These are phyloP conservation scores for Monilinia polystroma DNA, from an alignment of 2,329 filamentous ascomycete species.

Conservation along the genomic window DNA sequence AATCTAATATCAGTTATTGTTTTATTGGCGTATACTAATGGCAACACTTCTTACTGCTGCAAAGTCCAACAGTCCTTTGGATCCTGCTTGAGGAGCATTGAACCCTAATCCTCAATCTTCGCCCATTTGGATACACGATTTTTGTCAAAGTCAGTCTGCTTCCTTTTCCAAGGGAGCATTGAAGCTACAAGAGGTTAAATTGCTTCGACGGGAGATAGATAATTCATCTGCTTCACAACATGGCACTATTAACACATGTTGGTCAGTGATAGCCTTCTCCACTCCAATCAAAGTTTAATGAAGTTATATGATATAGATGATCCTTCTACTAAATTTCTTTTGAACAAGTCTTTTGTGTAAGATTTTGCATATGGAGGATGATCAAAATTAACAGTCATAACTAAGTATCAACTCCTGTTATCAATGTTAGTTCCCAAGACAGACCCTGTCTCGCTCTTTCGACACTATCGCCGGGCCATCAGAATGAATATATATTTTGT, in stretches of 20 bases:
- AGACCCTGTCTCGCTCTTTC: too few relatives aligned
- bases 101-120: not conserved
- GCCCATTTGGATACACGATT: not conserved
- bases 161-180: not conserved
- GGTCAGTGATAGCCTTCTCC: not conserved
- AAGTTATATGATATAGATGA: not conserved
- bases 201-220: not conserved
- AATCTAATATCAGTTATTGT: too few relatives aligned
- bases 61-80: not conserved
- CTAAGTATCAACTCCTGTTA: too few relatives aligned
- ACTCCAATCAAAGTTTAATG: not conserved
- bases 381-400: too few relatives aligned
- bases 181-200: not conserved
- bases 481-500: too few relatives aligned
- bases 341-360: too few relatives aligned
- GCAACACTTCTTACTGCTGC: not conserved
- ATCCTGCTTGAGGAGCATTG: not conserved
- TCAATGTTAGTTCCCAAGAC: too few relatives aligned
- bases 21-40: too few relatives aligned
- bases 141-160: not conserved
- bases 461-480: too few relatives aligned
- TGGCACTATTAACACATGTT: not conserved
- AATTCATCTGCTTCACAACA: not conserved
- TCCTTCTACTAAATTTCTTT: not conserved
- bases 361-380: too few relatives aligned